Conservation (phyloP, 768 basidiomycete species). For the Pulveroboletus frians region DNA sequence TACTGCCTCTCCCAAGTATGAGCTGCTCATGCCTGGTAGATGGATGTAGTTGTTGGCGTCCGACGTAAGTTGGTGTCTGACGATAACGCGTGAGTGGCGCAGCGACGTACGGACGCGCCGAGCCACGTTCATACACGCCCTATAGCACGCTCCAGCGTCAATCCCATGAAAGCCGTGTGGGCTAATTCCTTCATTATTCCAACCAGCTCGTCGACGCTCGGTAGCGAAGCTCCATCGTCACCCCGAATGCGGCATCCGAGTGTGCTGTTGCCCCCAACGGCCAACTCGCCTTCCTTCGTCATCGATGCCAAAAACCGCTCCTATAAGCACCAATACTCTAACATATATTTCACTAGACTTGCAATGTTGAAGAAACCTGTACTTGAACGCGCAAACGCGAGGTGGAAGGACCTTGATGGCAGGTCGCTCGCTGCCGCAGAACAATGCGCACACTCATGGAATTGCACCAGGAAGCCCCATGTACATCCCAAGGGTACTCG, state of each 20-base stretch:
- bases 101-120: background rate
- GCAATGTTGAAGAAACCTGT: conserved; percentile 45
- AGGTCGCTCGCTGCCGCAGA: conserved; percentile 5
- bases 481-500: conserved; percentile 77
- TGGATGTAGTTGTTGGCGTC: background rate
- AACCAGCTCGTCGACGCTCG: background rate
- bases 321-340: conserved; percentile 68
- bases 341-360: conserved; percentile 64
- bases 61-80: too few relatives aligned
- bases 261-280: conserved; percentile 25
- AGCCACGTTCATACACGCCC: background rate
- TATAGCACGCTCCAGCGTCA: background rate
- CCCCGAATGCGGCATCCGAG: conserved; percentile 26
- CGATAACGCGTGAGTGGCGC: background rate
- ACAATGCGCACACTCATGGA: conserved; percentile 4
- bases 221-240: conserved; percentile 19
- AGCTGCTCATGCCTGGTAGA: too few relatives aligned
- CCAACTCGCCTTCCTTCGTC: conserved; percentile 37
- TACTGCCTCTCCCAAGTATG: too few relatives aligned
- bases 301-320: conserved; percentile 42
- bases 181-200: background rate
- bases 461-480: conserved; percentile 52
- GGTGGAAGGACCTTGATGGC: conserved; percentile 49
- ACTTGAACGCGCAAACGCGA: conserved; percentile 41
- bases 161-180: background rate